Base-by-base conservation (phyloP, 2,329 filamentous ascomycete species). In the Aspergillus alliaceus region DNA sequence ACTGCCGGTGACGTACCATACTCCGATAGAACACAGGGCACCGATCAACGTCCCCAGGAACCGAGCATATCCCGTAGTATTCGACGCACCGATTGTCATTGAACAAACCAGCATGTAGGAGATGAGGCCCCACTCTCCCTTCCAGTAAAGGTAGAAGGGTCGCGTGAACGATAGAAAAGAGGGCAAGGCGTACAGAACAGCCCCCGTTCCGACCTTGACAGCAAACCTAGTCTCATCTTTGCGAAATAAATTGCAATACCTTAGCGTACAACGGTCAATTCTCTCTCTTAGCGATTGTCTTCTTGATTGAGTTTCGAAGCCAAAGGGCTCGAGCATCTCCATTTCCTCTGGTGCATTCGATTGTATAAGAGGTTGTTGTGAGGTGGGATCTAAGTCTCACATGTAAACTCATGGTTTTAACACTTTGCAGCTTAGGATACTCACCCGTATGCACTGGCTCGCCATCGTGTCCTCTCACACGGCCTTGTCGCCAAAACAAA, bases 101-200 rank as follows among this genome's bases (percentile, higher is more conserved):
- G 90, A 92, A 71, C 93, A 96, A 20, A 99, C 95, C 69, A 98
- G 87, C 93, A 98, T 98, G 79, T 96, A 98, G 0, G 92, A 96
- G 53, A 99, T 75, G 2, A 99, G 81, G 22, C 95, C 95, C 95
- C 95, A 99, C 81, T 99, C 95, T 27, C 93, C 93, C 71, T 93
- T 84, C 91, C 93, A 98, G 67, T 89, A 88, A 51, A 86, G 83
- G 71, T 97, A 99, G 18, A 89, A 82, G 0, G 90, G 89, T 52
- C 92, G 82, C 2, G 92, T 96, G 9, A 83, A 78, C 0, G 87
- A 84, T 31, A 97, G 83, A 68, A 96, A 99, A 2, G 95, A 89
- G 64, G 96, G 90, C 73, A 95, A 85, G 18, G 92, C 93, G 79
- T 93, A 98, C 0, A 97, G 76, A 4, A 92, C 84, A 11, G 95